Base-by-base conservation (phyloP, 2,329 filamentous ascomycete genomes). In the Aspergillus sp. region DNA sequence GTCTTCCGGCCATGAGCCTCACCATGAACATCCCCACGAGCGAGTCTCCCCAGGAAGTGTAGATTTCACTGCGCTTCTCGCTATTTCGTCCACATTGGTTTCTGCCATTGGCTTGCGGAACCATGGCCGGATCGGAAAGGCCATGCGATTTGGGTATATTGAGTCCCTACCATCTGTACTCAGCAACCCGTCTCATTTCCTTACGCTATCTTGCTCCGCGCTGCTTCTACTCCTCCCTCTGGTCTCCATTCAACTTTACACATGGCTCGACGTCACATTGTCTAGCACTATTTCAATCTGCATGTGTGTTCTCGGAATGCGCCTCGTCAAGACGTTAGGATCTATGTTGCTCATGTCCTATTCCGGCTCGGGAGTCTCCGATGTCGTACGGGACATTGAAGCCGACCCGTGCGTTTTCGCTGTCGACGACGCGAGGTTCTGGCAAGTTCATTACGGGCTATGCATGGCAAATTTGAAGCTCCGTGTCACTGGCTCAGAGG, bases 331-430 rank as follows among this genome's bases (percentile, higher is more conserved):
- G 53, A 89, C 90, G 0, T 85, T 99, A 65, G 95, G 93, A 1
- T 85, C 92, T 26, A 98, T 99, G 91, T 84, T 99, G 32, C 83
- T 99, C 57, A 97, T 99, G 93, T 93, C 89, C 3, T 97, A 96
- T 72, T 78, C 76, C 12, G 77, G 81, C 12, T 72, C 74, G 20
- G 81, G 85, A 4, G 86, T 95, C 2, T 81, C 85, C 3, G 86
- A 88, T 20, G 88, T 96, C n/a, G 81, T 97, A 66, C 84, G 85
- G 55, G 91, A 96, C 72, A 93, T 99, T 51, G 88, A 92, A 71
- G 83, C 86, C 1, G 92, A 97, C 66, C 86, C 89, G 2, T 83
- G 84, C 55, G 86, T 98, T 24, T 83, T 84, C 44, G 83, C 83
- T 1, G 86, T 99, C 47, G 91, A 97, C 57, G 93, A 97, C 68